phyloP scores from a whole-genome alignment of 805 yeast genomes.

The Suhomyces sp. region DNA sequence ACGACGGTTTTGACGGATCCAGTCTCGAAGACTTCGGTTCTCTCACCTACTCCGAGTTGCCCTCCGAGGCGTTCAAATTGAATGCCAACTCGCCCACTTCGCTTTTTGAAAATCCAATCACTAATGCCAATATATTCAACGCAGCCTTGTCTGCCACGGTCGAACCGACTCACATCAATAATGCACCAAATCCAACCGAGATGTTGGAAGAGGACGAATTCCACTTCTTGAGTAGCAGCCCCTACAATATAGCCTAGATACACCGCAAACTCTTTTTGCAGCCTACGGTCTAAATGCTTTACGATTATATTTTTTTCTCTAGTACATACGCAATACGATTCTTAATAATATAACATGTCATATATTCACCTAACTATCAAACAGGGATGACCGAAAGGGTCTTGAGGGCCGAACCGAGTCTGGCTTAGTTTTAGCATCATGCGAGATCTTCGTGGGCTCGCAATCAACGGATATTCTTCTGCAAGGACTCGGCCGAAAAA shows the following conservation, averaged over 20 bases:
- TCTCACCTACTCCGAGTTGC: not conserved
- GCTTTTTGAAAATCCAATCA: not conserved
- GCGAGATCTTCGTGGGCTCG: not conserved
- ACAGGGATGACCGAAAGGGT: not conserved
- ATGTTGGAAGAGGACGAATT: not conserved
- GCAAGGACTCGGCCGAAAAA: not conserved
- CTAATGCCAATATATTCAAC: not conserved
- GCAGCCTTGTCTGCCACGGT: not conserved
- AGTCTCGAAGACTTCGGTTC: conserved; percentile 2
- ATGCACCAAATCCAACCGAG: not conserved
- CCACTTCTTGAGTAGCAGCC: not conserved
- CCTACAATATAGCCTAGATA: not conserved
- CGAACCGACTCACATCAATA: not conserved
- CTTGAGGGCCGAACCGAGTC: not conserved
- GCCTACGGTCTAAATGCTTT: not conserved
- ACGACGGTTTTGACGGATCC: not conserved
- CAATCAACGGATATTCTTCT: not conserved
- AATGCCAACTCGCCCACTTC: not conserved
- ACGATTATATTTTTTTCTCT: not conserved
- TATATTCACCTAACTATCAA: not conserved
- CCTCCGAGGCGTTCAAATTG: conserved; percentile 1
- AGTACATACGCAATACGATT: not conserved
- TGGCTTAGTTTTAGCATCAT: not conserved
- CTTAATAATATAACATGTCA: not conserved
- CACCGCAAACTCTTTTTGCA: not conserved